phyloP scores from a whole-genome alignment of 345 rosid species.

The Salix arbutifolia region DNA sequence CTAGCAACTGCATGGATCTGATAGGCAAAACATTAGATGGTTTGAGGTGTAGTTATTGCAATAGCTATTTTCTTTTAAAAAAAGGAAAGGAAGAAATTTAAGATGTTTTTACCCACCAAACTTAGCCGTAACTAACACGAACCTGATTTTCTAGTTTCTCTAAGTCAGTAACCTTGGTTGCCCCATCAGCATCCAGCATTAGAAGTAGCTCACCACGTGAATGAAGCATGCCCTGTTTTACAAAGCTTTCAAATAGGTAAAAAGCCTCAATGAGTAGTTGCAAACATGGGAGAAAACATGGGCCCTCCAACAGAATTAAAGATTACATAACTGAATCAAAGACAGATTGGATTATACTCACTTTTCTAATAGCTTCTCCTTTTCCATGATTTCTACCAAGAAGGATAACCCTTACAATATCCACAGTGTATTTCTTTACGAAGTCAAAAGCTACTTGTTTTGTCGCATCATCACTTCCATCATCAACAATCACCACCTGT shows the following conservation, averaged over 20 bases:
- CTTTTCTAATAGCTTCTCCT: slow-evolving; percentile 98
- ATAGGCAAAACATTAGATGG: slow-evolving; percentile 36
- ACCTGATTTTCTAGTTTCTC: slow-evolving; percentile 98
- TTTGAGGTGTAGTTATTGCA: not conserved
- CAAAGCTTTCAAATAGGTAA: slow-evolving; percentile 73
- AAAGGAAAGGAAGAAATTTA: not conserved
- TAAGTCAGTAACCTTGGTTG: slow-evolving; percentile 86
- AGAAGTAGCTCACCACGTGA: slow-evolving; percentile 92
- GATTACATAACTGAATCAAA: not conserved
- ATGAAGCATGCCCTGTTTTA: slow-evolving; percentile 99
- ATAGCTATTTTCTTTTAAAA: no score
- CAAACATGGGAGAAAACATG: slow-evolving; percentile 2
- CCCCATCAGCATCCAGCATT: slow-evolving; percentile 99
- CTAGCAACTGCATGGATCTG: slow-evolving; percentile 77
- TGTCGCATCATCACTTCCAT: slow-evolving; percentile 91
- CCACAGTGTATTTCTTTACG: slow-evolving; percentile 66
- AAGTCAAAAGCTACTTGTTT: slow-evolving; percentile 77
- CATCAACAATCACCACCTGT: slow-evolving; percentile 88
- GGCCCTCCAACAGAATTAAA: slow-evolving; percentile 8
- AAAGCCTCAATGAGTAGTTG: slow-evolving; percentile 47
- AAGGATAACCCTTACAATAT: slow-evolving; percentile 73
- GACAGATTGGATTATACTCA: slow-evolving; percentile 46
- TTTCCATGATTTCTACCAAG: slow-evolving; percentile 95
- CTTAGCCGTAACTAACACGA: slow-evolving; percentile 14
- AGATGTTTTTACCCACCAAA: not conserved